Evolutionary conservation across 768 basidiomycete genomes (phyloP), one percentile per base, ranked within the genome.

Genomic region (Russula ochroleuca): DNA sequence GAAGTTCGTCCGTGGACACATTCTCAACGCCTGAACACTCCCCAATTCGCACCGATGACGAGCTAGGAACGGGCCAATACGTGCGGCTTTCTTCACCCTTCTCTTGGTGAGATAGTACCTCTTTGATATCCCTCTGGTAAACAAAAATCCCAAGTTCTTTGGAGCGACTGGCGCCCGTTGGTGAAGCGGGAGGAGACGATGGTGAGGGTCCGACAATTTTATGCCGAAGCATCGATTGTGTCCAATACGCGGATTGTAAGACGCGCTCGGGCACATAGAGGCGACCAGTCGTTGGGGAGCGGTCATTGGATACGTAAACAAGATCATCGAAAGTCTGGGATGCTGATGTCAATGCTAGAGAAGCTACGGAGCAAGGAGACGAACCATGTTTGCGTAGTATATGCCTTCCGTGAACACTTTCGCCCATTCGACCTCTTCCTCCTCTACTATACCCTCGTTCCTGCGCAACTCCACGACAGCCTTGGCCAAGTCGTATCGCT

Each of bases 321-420:
- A 96, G 78, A 71, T 94, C 90, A 28, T 94, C 92, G 70, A 90
- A 83, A 14, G 82, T 76, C 93, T 94, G 70, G 6, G 65, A 41
- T 47, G 56, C 61, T 49, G 65, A 43, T 31, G 62, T 70, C 51
- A 67, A 47, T 35, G 43, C 25, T 33, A 40, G 14, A 13, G 23
- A 43, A 69, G 6, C 71, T 51, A 17, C 40, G 21, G n/a, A 33
- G 41, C 35, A 43, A 57, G 40, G 8, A 38, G 33, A 74, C 79
- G 53, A 64, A 92, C 92, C 89, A 96, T 90, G 71, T 94, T 92
- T 5, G 81, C 76, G 72, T 95, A 96, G 73, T 93, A 88, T 7
- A 96, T 91, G 11, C 89, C 89, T 28, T 83, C 75, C 47, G 79
- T 75, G 70, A 98, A 96, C 70, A 95, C 79, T 51, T 73, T 79